Percentiles rank a stretch among this genome's conserved stretches.
Evolutionary conservation across 495 filamentous ascomycete species (phyloP).

Genomic region (Lophium mytilinum): DNA sequence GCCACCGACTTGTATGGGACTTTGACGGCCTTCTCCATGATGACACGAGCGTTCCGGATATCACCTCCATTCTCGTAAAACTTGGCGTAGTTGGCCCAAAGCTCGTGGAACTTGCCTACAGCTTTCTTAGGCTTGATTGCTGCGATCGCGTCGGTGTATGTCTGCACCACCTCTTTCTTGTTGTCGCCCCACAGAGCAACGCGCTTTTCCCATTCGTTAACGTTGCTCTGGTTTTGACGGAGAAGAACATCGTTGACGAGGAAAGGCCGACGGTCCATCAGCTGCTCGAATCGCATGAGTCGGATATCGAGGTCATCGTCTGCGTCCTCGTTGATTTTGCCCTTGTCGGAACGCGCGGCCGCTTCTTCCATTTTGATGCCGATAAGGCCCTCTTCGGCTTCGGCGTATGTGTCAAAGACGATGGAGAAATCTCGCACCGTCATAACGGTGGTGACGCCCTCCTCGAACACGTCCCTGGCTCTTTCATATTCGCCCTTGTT

Average conservation of each 20-base stretch:
- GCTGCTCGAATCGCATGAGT: slow-evolving; percentile 95
- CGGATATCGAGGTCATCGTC: slow-evolving; percentile 96
- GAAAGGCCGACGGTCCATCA: slow-evolving; percentile 97
- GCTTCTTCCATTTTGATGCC: slow-evolving; percentile 83
- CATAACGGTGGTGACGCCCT: slow-evolving; percentile 97
- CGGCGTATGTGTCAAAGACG: slow-evolving; percentile 91
- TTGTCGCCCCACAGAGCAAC: slow-evolving; percentile 94
- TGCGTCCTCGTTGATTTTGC: slow-evolving; percentile 70
- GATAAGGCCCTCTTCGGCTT: slow-evolving; percentile 96
- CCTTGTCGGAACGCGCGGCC: slow-evolving; percentile 72
- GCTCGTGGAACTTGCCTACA: slow-evolving; percentile 83
- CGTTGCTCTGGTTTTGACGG: slow-evolving; percentile 93
- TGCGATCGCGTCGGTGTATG: slow-evolving; percentile 89
- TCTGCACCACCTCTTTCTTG: slow-evolving; percentile 81
- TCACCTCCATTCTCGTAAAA: slow-evolving; percentile 92
- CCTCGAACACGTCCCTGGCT: slow-evolving; percentile 89
- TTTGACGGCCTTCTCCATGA: slow-evolving; percentile 96
- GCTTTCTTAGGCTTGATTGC: slow-evolving; percentile 93
- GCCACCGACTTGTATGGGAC: slow-evolving; percentile 92
- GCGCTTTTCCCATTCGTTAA: slow-evolving; percentile 94
- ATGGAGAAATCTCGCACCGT: slow-evolving; percentile 97
- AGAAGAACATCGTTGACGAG: slow-evolving; percentile 93
- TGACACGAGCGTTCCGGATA: slow-evolving; percentile 73
- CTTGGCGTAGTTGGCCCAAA: slow-evolving; percentile 97
- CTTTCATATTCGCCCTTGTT: slow-evolving; percentile 84